Evolutionary conservation across 495 filamentous ascomycete species (phyloP).

Genomic region (Xylaria castorea): DNA sequence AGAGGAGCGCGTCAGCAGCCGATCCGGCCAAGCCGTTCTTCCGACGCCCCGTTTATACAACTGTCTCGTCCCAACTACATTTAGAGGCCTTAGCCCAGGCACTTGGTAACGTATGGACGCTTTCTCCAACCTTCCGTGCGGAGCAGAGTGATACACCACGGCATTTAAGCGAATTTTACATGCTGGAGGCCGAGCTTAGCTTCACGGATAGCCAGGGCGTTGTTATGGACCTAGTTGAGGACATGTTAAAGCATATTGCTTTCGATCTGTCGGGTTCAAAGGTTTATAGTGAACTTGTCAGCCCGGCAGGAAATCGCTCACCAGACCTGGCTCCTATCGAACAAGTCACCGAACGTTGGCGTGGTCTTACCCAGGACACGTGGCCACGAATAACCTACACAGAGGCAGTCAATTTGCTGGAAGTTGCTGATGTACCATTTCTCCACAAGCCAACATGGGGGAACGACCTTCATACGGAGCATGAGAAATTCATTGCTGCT

Average conservation of each 20-base stretch:
- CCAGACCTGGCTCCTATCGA: conserved; percentile 45
- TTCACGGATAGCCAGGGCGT: conserved; percentile 73
- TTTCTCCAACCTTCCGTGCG: conserved; percentile 92
- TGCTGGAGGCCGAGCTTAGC: conserved; percentile 90
- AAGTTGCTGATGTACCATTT: conserved; percentile 69
- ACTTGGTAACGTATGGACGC: conserved; percentile 88
- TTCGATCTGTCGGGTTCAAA: conserved; percentile 59
- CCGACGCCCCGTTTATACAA: conserved; percentile 89
- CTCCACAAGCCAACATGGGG: conserved; percentile 71
- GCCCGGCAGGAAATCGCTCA: conserved; percentile 38
- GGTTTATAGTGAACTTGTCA: conserved; percentile 65
- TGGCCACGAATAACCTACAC: conserved; percentile 92
- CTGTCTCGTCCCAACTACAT: conserved; percentile 93
- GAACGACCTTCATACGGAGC: conserved; percentile 84
- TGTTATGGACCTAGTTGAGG: conserved; percentile 81
- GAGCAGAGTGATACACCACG: conserved; percentile 94
- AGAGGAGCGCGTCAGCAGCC: conserved; percentile 32
- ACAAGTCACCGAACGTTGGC: conserved; percentile 73
- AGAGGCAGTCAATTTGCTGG: conserved; percentile 72
- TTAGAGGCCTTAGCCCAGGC: conserved; percentile 91
- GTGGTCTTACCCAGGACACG: conserved; percentile 59
- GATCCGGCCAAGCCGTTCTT: conserved; percentile 66
- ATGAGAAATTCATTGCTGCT: conserved; percentile 87
- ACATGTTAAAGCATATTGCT: conserved; percentile 71
- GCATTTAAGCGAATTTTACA: conserved; percentile 97